Evolutionary conservation across 2,329 filamentous ascomycete genomes (phyloP), one percentile per base, ranked within the genome.

Genomic region (Fusarium buharicum): DNA sequence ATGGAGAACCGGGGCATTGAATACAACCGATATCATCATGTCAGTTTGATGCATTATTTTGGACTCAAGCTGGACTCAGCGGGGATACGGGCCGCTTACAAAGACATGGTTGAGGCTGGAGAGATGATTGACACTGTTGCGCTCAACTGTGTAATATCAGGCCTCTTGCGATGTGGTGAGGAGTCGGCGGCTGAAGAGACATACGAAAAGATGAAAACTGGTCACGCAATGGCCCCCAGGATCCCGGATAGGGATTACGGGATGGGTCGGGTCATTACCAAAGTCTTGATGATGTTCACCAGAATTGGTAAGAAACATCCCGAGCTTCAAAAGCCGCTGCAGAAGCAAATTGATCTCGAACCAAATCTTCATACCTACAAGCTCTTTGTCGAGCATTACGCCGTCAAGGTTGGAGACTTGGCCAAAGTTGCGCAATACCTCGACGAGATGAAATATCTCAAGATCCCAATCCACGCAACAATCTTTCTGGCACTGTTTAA

Each of bases 111-210:
- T n/a, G 81, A 90, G 33, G 85, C 88, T 0, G 92, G 93, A 30
- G 92, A 98, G 74, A 88, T 97, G 60, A 88, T 99, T 51, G 94
- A 98, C 74, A 93, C 91, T 0, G 82, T 90, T 3, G 90, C 93
- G 13, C 82, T 98, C 74, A 98, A 98, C 72, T 91, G 90, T 67
- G 87, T 97, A 69, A 91, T 98, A 60, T 83, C 87, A 0, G 88
- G 92, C 2, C 83, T 98, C 17, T 81, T 97, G 38, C 83, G 87
- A 52, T 88, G 89, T 13, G 89, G 90, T 36, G 93, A 99, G 71
- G 85, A 89, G 34, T 78, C 82, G 7, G 88, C 91, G 0, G 95
- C 93, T 3, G 88, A 94, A 67, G 84, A 90, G 57, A 86, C 97
- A 11, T 97, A 97, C 70, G 80, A 86, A 54, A 87, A 88, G 58